A percentile compares a stretch with the other conserved stretches of the same genome.
phyloP scores from a whole-genome alignment of 345 rosid species.

The Erysimum cheiranthoides region DNA sequence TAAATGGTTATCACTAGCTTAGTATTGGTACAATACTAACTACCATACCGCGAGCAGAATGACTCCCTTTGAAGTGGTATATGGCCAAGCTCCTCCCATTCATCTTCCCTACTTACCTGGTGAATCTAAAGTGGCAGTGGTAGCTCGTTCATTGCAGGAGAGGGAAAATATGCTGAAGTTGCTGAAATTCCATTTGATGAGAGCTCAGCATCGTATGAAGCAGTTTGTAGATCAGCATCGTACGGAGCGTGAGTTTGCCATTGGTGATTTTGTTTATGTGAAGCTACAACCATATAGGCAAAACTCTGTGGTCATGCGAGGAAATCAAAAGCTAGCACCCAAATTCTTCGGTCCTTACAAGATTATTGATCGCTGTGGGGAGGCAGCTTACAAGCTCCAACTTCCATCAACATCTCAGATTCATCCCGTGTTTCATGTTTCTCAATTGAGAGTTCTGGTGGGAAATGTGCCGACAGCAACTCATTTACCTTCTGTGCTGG shows the following conservation, averaged over 20 bases:
- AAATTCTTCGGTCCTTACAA: neutral
- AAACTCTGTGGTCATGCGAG: rapidly evolving
- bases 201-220: neutral
- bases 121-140: neutral
- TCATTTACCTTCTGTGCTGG: no score
- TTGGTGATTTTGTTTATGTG: no score
- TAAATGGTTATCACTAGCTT: neutral
- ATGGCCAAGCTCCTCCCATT: neutral
- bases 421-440: neutral
- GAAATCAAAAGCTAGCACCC: neutral
- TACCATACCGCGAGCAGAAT: neutral
- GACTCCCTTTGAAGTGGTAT: neutral
- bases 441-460: neutral
- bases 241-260: no score
- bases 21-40: neutral
- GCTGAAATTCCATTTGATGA: neutral
- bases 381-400: neutral
- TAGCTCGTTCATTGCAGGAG: neutral
- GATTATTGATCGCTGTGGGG: neutral
- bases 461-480: neutral
- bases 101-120: neutral
- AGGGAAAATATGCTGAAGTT: neutral
- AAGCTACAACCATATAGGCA: no score
- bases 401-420: rapidly evolving
- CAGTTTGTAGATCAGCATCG: neutral